Base-by-base conservation (phyloP, 1,284 basidiomycete species). In the Ganoderma boninense region DNA sequence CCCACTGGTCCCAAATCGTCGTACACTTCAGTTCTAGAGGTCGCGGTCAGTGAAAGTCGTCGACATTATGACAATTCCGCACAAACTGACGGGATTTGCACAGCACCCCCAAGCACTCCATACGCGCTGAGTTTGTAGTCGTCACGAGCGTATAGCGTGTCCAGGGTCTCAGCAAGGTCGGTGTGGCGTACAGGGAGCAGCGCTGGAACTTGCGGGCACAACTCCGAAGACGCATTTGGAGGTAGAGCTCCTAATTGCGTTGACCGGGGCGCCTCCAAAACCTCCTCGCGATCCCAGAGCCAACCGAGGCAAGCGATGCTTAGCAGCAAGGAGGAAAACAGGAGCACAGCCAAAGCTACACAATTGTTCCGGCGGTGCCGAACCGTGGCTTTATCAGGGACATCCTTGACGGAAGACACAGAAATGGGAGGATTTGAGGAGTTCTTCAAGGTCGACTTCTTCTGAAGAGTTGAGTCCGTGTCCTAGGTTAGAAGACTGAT, bases 1-100 rank as follows among this genome's bases (percentile, higher is more conserved):
- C 84, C 86, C 3, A 79, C 75, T 4, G 77, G 77, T 6, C 64
- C 69, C 43, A 79, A 65, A 49, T 75, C 74, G 44, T 80, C 78
- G 49, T 77, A 78, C 20, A 76, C 77, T 65, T 79, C 79, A 8
- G 79, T 78, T 20, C 79, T 80, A 57, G 8, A 20, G 8, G 46
- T 13, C 16, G 2, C 62, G 20, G 40, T 32, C 3, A 26, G 16
- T 29, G 6, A 62, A 7, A 52, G n/a, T n/a, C n/a, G 29, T 38
- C 11, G 5, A 4, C 23, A 10, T 18, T 23, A 42, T 10, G 59
- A 10, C 4, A 16, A 14, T 10, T 18, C 4, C 7, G 10, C 2
- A 18, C 20, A 20, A 8, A 70, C 76, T 20, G 62, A 78, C 77
- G 76, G 77, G 14, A 78, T 70, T 60, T 69, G 73, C 0, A 78